Conservation (phyloP, 2,329 filamentous ascomycete genomes). For the Pseudogymnoascus sp. region DNA sequence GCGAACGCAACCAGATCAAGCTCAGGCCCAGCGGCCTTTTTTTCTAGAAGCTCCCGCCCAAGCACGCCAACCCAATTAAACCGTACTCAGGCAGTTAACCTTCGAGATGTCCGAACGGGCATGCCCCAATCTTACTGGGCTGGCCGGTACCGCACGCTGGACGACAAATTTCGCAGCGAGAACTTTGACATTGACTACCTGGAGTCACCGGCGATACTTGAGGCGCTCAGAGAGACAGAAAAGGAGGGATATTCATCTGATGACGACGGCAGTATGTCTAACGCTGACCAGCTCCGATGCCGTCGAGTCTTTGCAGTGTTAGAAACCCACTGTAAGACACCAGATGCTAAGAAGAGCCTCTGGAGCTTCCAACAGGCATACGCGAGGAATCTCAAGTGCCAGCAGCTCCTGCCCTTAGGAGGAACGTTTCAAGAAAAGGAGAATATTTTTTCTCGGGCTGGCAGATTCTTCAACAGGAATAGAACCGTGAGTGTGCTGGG, state of each 20-base stretch:
- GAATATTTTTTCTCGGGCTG: not conserved
- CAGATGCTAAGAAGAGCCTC: slow-evolving; percentile 41
- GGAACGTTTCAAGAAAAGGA: slow-evolving; percentile 19
- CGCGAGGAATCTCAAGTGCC: slow-evolving; percentile 34
- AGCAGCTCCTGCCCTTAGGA: slow-evolving; percentile 33
- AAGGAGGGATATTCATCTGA: not conserved
- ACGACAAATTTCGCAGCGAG: slow-evolving; percentile 45
- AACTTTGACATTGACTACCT: slow-evolving; percentile 22
- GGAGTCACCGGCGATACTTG: slow-evolving; percentile 11
- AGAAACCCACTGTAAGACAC: slow-evolving; percentile 38
- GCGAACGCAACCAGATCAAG: not conserved
- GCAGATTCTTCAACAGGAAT: not conserved
- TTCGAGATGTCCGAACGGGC: slow-evolving; percentile 33
- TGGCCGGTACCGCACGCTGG: slow-evolving; percentile 49
- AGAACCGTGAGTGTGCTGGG: not conserved
- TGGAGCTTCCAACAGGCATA: slow-evolving; percentile 42
- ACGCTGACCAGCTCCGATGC: slow-evolving; percentile 36
- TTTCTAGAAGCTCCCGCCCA: slow-evolving; percentile 6
- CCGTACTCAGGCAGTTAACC: slow-evolving; percentile 16
- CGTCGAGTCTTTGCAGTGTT: slow-evolving; percentile 40
- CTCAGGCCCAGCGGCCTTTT: slow-evolving; percentile 9
- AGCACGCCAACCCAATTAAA: slow-evolving; percentile 13
- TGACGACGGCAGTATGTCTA: not conserved
- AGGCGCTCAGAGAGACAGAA: not conserved
- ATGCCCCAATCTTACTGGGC: slow-evolving; percentile 50